These are phyloP conservation scores for Neolentinus lepideus DNA, from an alignment of 1,284 basidiomycete species.

Conservation along the genomic window DNA sequence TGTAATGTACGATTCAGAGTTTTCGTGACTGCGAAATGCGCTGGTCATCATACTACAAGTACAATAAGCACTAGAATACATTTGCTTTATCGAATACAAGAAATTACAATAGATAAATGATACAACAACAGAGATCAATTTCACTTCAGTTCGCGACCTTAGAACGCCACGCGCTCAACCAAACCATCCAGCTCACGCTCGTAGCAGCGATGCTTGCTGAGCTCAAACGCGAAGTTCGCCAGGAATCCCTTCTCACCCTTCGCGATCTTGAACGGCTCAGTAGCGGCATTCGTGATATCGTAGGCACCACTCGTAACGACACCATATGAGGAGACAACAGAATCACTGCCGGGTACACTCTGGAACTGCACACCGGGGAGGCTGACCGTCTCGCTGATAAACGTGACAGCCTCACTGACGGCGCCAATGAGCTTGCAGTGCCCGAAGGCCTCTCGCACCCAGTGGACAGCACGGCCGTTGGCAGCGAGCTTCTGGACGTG, in stretches of 20 bases:
- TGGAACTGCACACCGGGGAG: conserved; percentile 37
- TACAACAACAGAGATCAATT: neutral
- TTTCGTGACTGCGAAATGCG: too few relatives aligned
- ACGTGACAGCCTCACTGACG: conserved; percentile 52
- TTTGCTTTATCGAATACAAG: too few relatives aligned
- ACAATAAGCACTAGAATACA: too few relatives aligned
- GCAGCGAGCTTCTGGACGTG: conserved; percentile 43
- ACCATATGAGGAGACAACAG: conserved; percentile 48
- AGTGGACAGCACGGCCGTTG: conserved; percentile 59
- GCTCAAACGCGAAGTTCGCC: conserved; percentile 50
- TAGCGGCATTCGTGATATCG: conserved; percentile 27
- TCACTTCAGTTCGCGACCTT: conserved; percentile 3
- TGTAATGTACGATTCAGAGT: too few relatives aligned
- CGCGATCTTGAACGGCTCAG: conserved; percentile 36
- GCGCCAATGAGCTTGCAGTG: conserved; percentile 77
- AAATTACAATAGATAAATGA: neutral
- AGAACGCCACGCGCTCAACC: conserved; percentile 47
- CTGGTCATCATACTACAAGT: too few relatives aligned
- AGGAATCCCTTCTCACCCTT: conserved; percentile 41
- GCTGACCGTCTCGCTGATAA: conserved; percentile 38
- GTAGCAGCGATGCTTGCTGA: conserved; percentile 59
- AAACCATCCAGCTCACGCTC: conserved; percentile 54
- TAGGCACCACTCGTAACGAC: conserved; percentile 54
- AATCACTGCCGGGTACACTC: conserved; percentile 22
- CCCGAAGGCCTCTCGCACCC: conserved; percentile 72